These are phyloP conservation scores for Morella rubra DNA, from an alignment of 306 rosid genomes.

Conservation along the genomic window DNA sequence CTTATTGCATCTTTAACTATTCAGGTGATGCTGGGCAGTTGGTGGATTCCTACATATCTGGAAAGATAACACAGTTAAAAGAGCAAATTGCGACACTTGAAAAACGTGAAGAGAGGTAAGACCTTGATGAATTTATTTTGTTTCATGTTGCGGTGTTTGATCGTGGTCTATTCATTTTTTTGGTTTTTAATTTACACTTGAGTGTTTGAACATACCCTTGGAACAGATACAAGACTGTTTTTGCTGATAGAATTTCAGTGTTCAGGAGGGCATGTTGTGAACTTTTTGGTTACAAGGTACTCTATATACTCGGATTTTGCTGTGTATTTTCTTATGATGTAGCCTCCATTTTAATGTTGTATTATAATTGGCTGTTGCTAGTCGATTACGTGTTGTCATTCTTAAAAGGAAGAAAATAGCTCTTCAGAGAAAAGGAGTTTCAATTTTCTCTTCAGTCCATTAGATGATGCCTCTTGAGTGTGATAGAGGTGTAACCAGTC, in stretches of 20 bases:
- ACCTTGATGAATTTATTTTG: conserved; percentile 22
- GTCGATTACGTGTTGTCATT: too few relatives aligned
- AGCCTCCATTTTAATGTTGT: conserved; percentile 16
- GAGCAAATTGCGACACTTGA: conserved; percentile 95
- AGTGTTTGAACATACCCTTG: conserved; percentile 33
- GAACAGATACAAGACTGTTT: conserved; percentile 91
- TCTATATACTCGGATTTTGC: conserved; percentile 17
- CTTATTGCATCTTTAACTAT: conserved; percentile 31
- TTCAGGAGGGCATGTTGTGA: conserved; percentile 98
- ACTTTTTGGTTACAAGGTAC: conserved; percentile 96
- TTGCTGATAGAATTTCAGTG: conserved; percentile 94
- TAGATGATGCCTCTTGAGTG: not conserved
- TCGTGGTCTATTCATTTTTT: conserved; percentile 7
- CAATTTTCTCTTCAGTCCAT: not conserved
- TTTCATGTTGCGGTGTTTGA: conserved; percentile 8
- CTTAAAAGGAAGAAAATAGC: too few relatives aligned
- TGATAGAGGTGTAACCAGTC: not conserved
- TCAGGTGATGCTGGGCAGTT: conserved; percentile 81
- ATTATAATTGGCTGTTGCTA: not conserved
- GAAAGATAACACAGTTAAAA: conserved; percentile 71
- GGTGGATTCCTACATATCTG: conserved; percentile 86
- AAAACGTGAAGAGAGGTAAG: conserved; percentile 92
- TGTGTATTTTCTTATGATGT: conserved; percentile 3
- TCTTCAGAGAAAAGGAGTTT: not conserved
- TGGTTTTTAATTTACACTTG: conserved; percentile 21